Percentiles rank a stretch among this genome's conserved stretches.
Conservation (phyloP, 2,329 filamentous ascomycete species). For the Arachnopeziza araneosa region DNA sequence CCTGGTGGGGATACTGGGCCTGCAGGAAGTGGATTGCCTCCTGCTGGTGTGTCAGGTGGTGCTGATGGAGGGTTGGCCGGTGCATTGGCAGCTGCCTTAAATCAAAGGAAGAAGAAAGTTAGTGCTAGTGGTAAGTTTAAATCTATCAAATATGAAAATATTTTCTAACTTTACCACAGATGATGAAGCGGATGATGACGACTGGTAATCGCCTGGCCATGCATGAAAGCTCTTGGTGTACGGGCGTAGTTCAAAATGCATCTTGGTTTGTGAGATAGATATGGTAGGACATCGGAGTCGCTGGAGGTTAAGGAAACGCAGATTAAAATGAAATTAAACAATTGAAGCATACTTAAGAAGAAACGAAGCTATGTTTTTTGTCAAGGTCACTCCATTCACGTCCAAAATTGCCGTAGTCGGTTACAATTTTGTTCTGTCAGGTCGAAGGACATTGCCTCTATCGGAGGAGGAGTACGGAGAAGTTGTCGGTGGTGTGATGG, state of each 20-base stretch:
- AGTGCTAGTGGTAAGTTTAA: constrained; percentile 79
- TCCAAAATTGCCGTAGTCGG: no score
- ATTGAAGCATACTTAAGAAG: background rate
- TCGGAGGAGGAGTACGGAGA: no score
- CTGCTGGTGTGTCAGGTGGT: constrained; percentile 46
- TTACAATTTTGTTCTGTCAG: no score
- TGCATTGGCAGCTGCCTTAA: constrained; percentile 71
- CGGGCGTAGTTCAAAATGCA: constrained; percentile 6
- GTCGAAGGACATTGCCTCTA: no score
- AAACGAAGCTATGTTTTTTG: background rate
- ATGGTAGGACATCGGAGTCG: constrained; percentile 7
- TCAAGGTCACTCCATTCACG: no score
- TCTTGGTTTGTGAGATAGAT: constrained; percentile 8
- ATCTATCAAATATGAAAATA: background rate
- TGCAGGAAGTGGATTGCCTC: constrained; percentile 45
- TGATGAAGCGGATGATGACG: constrained; percentile 72
- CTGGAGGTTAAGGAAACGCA: background rate
- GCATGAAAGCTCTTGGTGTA: constrained; percentile 1
- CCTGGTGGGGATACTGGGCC: constrained; percentile 48
- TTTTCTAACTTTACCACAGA: constrained; percentile 44
- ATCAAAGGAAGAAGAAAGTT: constrained; percentile 88
- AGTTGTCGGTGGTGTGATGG: no score
- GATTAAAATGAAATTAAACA: constrained; percentile 15
- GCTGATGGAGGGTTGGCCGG: constrained; percentile 68
- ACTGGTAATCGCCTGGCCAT: constrained; percentile 47